Conservation (phyloP, 1,284 basidiomycete species). For the Papiliotrema flavescens region DNA sequence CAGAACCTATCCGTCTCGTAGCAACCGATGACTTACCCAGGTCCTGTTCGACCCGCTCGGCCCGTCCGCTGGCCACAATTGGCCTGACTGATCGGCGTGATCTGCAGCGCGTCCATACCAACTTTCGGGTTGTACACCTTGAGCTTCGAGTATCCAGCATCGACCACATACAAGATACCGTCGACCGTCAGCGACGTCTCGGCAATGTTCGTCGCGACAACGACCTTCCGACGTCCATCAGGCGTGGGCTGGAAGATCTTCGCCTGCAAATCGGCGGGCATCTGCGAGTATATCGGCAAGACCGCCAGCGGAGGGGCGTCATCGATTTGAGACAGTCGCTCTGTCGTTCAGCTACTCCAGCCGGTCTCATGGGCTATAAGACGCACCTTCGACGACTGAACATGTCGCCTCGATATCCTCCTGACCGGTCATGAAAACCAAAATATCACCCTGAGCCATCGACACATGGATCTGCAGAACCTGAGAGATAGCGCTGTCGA, state of each 20-base stretch:
- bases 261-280: constrained; percentile 98
- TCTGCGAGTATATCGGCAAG: constrained; percentile 97
- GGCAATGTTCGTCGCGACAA: constrained; percentile 98
- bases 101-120: constrained; percentile 98
- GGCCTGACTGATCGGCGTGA: constrained; percentile 97
- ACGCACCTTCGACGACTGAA: constrained; percentile 75
- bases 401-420: constrained; percentile 98
- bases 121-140: constrained; percentile 99
- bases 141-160: constrained; percentile 93
- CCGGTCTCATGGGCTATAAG: neutral
- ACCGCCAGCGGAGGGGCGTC: constrained; percentile 82
- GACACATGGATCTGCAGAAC: constrained; percentile 94
- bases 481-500: constrained; percentile 96
- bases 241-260: constrained; percentile 93
- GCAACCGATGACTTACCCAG: constrained; percentile 59
- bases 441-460: constrained; percentile 87
- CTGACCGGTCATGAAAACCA: constrained; percentile 99
- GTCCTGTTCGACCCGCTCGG: constrained; percentile 92
- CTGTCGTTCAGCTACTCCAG: constrained; percentile 55
- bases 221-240: constrained; percentile 93
- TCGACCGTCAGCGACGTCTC: constrained; percentile 98
- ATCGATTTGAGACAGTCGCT: constrained; percentile 85
- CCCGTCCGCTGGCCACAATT: constrained; percentile 95
- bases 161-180: constrained; percentile 95
- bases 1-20: neutral